These are phyloP conservation scores for Besnoitia besnoiti DNA, from an alignment of 169 alveolate species.

Conservation along the genomic window DNA sequence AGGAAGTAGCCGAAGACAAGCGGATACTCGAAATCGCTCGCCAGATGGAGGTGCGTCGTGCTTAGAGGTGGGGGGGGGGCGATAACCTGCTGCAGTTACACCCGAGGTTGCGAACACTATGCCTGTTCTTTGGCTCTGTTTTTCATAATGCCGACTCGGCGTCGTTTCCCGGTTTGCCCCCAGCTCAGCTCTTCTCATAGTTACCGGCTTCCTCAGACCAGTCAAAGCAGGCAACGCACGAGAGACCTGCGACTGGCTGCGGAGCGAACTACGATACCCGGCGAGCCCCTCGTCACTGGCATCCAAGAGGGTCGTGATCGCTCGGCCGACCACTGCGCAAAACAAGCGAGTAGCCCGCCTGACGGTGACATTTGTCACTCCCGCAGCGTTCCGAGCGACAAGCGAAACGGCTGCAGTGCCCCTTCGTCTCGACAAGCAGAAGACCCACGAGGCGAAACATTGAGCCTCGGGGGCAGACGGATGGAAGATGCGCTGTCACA, in stretches of 20 bases:
- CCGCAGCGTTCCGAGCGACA: background rate
- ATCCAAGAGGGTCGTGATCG: background rate
- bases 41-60: background rate
- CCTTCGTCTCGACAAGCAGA: background rate
- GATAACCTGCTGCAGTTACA: background rate
- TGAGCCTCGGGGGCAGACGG: too few relatives aligned
- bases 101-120: too few relatives aligned
- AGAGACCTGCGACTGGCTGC: background rate
- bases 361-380: too few relatives aligned
- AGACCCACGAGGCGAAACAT: too few relatives aligned
- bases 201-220: background rate
- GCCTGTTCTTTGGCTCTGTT: too few relatives aligned
- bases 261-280: background rate
- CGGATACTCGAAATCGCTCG: background rate
- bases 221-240: background rate
- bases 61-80: background rate
- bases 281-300: background rate
- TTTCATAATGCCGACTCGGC: too few relatives aligned
- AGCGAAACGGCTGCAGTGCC: background rate
- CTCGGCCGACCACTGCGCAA: background rate
- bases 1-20: background rate
- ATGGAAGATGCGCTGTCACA: too few relatives aligned
- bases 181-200: background rate
- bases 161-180: background rate
- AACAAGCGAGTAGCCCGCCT: background rate